phyloP scores from a whole-genome alignment of 371 early-diverging fungal genomes.

The Paraphysoderma sedebokerense region DNA sequence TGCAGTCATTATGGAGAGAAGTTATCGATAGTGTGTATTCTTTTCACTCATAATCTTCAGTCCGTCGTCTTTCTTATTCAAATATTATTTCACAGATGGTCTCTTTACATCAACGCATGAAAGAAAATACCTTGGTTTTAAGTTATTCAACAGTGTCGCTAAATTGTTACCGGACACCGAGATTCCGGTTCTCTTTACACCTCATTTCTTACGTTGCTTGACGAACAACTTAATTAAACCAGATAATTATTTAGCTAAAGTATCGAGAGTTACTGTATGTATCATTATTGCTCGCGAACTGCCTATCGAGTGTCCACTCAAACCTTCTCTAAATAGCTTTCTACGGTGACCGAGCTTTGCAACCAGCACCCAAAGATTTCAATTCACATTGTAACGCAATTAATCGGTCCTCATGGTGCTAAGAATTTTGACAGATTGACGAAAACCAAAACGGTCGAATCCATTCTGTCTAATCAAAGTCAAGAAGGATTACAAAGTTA shows the following conservation, averaged over 20 bases:
- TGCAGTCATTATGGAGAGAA: constrained; percentile 63
- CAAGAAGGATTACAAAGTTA: constrained; percentile 46
- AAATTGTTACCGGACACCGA: constrained; percentile 37
- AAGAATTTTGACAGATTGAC: constrained; percentile 57
- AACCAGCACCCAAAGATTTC: constrained; percentile 33
- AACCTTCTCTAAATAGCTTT: constrained; percentile 10
- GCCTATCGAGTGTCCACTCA: constrained; percentile 5
- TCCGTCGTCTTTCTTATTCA: background rate
- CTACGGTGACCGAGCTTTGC: constrained; percentile 20
- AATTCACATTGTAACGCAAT: constrained; percentile 47
- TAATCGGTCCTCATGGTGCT: constrained; percentile 46
- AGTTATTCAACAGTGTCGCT: constrained; percentile 50
- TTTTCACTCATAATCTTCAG: background rate
- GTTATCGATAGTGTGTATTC: constrained; percentile 45
- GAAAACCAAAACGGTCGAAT: constrained; percentile 55
- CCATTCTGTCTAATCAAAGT: constrained; percentile 47
- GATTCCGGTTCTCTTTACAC: constrained; percentile 58
- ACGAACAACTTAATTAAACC: constrained; percentile 61
- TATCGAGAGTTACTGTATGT: constrained; percentile 46
- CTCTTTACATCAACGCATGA: constrained; percentile 64
- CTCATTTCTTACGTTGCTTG: constrained; percentile 60
- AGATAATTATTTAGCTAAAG: constrained; percentile 54
- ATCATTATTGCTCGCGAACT: constrained; percentile 8
- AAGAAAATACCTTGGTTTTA: constrained; percentile 75
- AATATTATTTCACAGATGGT: constrained; percentile 21